Evolutionary conservation across 805 yeast genomes (phyloP).

Genomic region (Candida fluviatilis): DNA sequence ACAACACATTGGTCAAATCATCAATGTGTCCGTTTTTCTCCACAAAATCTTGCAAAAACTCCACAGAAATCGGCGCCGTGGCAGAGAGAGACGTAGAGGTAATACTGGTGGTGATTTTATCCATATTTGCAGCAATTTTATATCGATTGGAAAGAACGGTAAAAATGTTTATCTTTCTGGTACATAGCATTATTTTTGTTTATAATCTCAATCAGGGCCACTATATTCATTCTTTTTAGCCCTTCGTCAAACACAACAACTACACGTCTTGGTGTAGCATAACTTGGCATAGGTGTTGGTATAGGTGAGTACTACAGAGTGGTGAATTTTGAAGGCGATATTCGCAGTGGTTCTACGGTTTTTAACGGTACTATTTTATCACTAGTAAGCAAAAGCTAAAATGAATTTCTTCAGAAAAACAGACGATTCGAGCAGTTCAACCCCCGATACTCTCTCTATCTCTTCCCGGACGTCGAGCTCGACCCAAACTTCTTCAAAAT

Average conservation of each 20-base stretch:
- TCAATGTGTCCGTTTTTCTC: constrained; percentile 11
- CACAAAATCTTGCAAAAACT: constrained; percentile 12
- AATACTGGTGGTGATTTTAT: not conserved
- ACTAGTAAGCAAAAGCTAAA: not conserved
- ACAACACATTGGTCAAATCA: constrained; percentile 24
- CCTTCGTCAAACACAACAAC: no score
- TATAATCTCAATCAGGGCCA: no score
- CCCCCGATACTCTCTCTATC: constrained; percentile 13
- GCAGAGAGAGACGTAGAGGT: constrained; percentile 7
- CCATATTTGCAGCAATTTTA: not conserved
- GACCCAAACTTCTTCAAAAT: not conserved
- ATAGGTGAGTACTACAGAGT: no score
- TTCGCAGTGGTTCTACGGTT: no score
- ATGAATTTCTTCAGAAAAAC: constrained; percentile 18
- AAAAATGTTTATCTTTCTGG: no score
- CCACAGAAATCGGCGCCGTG: constrained; percentile 18
- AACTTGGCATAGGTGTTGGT: no score
- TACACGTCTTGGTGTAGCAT: no score
- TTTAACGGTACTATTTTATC: no score
- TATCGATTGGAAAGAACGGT: no score
- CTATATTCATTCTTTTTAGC: no score
- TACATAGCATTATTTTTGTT: no score
- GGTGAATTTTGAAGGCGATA: no score
- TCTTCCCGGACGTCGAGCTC: constrained; percentile 12
- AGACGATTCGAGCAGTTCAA: constrained; percentile 7